A percentile compares a stretch with the other conserved stretches of the same genome.
Evolutionary conservation across 129 eudicot genomes (phyloP).

Genomic region (Lactuca saligna): DNA sequence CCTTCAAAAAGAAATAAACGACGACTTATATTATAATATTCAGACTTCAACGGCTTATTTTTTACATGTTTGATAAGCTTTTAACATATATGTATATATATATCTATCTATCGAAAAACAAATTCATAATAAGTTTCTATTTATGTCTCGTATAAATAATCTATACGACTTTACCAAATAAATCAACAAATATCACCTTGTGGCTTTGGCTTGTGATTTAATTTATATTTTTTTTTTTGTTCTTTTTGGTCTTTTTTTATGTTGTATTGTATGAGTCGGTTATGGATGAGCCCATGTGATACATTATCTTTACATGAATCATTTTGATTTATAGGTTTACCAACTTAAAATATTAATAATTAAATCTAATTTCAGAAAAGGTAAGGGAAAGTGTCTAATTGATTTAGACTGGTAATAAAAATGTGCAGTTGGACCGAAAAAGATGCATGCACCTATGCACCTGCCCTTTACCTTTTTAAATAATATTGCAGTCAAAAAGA

Average conservation of each 20-base stretch:
- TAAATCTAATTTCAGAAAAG: neutral
- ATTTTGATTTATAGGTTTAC: no score
- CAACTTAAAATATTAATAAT: no score
- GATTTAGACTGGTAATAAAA: neutral
- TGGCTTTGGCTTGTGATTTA: neutral
- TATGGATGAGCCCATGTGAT: neutral
- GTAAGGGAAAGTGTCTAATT: neutral
- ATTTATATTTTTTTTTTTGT: neutral
- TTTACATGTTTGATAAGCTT: neutral
- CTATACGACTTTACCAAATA: neutral
- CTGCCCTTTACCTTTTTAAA: neutral
- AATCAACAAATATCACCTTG: neutral
- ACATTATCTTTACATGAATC: neutral
- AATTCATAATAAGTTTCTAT: neutral
- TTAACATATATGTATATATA: no score
- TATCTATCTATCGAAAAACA: no score
- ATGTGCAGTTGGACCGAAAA: neutral
- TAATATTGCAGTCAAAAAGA: neutral
- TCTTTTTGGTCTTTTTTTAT: no score
- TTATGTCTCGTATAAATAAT: neutral
- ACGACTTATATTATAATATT: no score
- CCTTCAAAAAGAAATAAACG: neutral
- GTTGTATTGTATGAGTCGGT: neutral
- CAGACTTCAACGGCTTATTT: neutral
- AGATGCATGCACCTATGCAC: constrained; percentile 31